Conservation (phyloP, 345 rosid species). For the Brassica cretica region DNA sequence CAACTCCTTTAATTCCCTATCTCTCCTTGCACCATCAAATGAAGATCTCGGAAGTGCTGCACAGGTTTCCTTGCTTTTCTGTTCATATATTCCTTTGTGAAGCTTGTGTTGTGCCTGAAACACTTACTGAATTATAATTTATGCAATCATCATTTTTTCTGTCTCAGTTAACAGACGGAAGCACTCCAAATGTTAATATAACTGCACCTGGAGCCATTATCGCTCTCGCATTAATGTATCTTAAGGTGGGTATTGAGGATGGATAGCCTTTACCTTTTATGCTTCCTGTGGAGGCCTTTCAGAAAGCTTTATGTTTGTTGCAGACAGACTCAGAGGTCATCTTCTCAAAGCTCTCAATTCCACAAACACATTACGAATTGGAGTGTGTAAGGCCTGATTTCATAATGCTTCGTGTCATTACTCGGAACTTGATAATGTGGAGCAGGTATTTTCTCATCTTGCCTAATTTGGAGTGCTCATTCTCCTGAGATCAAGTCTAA, state of each 20-base stretch:
- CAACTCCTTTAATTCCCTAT: conserved; percentile 41
- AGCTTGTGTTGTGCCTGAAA: conserved; percentile 14
- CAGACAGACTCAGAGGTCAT: conserved; percentile 89
- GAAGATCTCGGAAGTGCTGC: conserved; percentile 72
- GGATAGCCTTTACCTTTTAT: too few relatives aligned
- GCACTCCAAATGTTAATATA: conserved; percentile 78
- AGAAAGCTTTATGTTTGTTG: conserved; percentile 36
- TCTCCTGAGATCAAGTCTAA: conserved; percentile 28
- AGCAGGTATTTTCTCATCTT: conserved; percentile 56
- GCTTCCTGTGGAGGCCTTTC: too few relatives aligned
- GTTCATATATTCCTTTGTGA: conserved; percentile 20
- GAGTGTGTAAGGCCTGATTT: conserved; percentile 94
- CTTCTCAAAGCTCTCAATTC: conserved; percentile 76
- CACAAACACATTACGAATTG: conserved; percentile 77
- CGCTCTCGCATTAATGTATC: conserved; percentile 87
- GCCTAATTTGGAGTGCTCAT: conserved; percentile 20
- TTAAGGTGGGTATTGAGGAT: conserved; percentile 59
- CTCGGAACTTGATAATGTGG: conserved; percentile 95
- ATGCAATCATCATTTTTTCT: conserved; percentile 16
- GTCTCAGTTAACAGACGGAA: conserved; percentile 79
- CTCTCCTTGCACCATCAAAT: conserved; percentile 45
- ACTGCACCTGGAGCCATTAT: conserved; percentile 96
- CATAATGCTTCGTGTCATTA: conserved; percentile 96
- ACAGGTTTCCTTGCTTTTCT: conserved; percentile 59
- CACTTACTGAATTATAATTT: conserved; percentile 19